phyloP scores from a whole-genome alignment of 805 yeast species.

The Saturnispora hagleri region DNA sequence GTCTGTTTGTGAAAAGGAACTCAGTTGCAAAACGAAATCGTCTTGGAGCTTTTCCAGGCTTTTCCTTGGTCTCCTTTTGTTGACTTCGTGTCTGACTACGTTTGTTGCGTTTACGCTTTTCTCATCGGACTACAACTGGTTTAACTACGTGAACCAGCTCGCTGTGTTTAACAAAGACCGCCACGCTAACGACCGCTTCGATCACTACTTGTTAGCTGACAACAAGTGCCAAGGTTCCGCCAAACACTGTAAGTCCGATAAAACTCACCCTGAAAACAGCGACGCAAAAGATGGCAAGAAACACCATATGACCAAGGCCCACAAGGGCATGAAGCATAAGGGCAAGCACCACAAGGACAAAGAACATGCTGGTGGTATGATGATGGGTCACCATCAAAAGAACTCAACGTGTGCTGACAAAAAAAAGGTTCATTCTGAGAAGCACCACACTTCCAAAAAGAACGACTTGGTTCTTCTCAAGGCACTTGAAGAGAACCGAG shows the following conservation, averaged over 20 bases:
- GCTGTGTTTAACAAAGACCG: neutral
- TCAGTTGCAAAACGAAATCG: neutral
- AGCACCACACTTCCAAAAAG: neutral
- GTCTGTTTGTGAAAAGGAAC: neutral
- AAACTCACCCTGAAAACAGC: neutral
- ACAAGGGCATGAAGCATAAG: neutral
- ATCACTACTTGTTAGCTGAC: neutral
- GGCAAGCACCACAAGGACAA: neutral
- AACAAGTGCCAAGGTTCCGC: neutral
- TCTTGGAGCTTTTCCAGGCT: neutral
- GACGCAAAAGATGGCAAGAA: neutral
- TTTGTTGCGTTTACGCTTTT: neutral
- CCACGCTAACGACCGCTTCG: neutral
- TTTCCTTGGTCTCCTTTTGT: neutral
- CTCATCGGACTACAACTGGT: neutral
- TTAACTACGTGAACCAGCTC: neutral
- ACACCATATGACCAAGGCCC: neutral
- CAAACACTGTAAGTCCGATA: neutral
- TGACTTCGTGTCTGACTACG: neutral
- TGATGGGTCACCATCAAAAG: neutral
- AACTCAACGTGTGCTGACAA: neutral
- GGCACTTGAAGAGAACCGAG: constrained; percentile 28
- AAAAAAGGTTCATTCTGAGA: neutral
- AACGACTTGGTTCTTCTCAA: constrained; percentile 14
- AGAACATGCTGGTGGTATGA: neutral